phyloP scores from a whole-genome alignment of 768 basidiomycete genomes.

The Leccinellum luteum region DNA sequence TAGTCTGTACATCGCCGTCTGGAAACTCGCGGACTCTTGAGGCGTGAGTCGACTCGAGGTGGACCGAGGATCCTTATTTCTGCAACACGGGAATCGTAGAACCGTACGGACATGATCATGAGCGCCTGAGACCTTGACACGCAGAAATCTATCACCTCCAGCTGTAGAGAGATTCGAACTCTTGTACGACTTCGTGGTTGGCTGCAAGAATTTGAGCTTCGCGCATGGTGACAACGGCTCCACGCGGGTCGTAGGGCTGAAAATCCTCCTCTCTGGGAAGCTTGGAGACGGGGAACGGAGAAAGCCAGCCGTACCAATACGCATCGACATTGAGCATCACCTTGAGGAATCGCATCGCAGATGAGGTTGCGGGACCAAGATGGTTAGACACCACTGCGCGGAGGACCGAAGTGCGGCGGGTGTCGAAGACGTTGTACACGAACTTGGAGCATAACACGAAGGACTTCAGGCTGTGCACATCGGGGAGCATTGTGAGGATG shows the following conservation, averaged over 20 bases:
- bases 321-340: conserved; percentile 10
- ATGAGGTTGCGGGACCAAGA: conserved; percentile 3
- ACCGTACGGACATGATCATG: not conserved
- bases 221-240: conserved; percentile 3
- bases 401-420: conserved; percentile 12
- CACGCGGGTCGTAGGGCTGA: not conserved
- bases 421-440: conserved; percentile 13
- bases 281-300: conserved; percentile 4
- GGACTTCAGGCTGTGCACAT: conserved; percentile 8
- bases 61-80: conserved; percentile 37
- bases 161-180: conserved; percentile 18
- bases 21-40: not conserved
- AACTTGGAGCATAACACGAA: conserved; percentile 18
- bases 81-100: conserved; percentile 6
- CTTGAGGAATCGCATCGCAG: conserved; percentile 18
- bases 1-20: not conserved
- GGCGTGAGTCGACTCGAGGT: not conserved
- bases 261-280: conserved; percentile 15
- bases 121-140: not conserved
- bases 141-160: conserved; percentile 17
- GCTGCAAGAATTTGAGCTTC: conserved; percentile 10
- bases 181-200: conserved; percentile 14
- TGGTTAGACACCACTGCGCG: conserved; percentile 14
- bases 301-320: conserved; percentile 13
- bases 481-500: conserved; percentile 9